Base-by-base conservation (phyloP, 257 asterid species). In the Lithospermum erythrorhizon region DNA sequence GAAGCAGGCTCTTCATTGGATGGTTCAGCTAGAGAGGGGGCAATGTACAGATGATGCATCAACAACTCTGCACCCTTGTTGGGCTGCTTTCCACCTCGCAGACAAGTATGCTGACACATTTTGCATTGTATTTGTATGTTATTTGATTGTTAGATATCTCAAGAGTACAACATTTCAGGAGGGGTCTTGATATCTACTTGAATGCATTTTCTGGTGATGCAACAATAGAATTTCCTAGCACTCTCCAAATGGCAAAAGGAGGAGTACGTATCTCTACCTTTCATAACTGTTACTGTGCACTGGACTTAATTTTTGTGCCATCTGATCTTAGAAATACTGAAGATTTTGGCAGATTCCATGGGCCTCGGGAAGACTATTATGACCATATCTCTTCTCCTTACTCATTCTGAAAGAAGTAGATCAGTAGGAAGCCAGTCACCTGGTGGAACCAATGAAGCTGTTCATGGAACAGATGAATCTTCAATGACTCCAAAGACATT, bases 321-420 rank as follows among this genome's bases (percentile, higher is more conserved):
- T 47, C 57, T 80, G 76, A 78, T 66, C 70, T 17, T 62, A 66
- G 76, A 62, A 30, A 64, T 4, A 25, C 64, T 83, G 76, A 66
- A 90, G 98, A 91, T 91, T 73, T 76, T 88, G 82, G 98, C 98
- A 78, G 98, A 91, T 80, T 70, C 95, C 37, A 91, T 91, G 98
- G 98, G 98, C 72, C 95, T 91, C 60, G 98, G 98, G 72, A 91
- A 91, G 81, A 91, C 98, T 61, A 79, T 91, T 69, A 91, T 91
- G 98, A 81, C 96, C 41, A 72, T 91, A 72, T 68, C 98, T 62
- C 97, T 91, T 73, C 95, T 91, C 70, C 94, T 91, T 45, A 74
- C 82, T 6, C 79, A 65, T 67, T 72, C 90, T 17, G 97, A 60
- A 75, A 86, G 78, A 72, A 81, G 85, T 61, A 81, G 89, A 73